A percentile compares a stretch with the other conserved stretches of the same genome.
phyloP scores from a whole-genome alignment of 2,329 filamentous ascomycete species.

The Aureobasidium pullulans region DNA sequence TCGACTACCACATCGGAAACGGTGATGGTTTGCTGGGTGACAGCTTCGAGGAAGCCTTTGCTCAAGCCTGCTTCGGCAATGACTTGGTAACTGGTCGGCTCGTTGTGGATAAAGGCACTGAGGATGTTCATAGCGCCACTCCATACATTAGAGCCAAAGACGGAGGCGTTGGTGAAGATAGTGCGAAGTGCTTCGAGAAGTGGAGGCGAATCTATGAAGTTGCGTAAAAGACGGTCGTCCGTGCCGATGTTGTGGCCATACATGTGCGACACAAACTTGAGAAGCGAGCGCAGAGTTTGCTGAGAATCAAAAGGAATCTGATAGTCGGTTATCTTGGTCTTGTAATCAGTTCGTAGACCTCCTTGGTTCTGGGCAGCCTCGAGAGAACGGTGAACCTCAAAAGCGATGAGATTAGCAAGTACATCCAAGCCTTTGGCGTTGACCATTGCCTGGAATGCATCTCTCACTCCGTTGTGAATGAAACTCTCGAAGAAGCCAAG shows the following conservation, averaged over 20 bases:
- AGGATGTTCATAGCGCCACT: constrained; percentile 87
- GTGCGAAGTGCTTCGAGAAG: constrained; percentile 70
- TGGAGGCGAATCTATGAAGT: constrained; percentile 86
- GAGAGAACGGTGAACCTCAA: constrained; percentile 66
- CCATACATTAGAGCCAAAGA: constrained; percentile 92
- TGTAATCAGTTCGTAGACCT: constrained; percentile 64
- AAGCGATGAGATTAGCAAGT: constrained; percentile 79
- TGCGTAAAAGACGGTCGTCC: constrained; percentile 82
- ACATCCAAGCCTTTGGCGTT: constrained; percentile 76
- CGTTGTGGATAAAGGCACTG: constrained; percentile 96
- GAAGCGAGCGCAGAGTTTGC: constrained; percentile 83
- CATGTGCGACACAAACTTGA: constrained; percentile 95
- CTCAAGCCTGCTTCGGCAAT: constrained; percentile 92
- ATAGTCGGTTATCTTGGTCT: constrained; percentile 82
- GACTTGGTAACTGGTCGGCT: constrained; percentile 92
- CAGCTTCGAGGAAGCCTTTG: constrained; percentile 73
- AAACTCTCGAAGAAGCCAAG: constrained; percentile 83
- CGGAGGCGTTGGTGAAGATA: constrained; percentile 69
- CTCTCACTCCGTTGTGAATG: constrained; percentile 69
- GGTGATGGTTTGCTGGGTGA: constrained; percentile 47
- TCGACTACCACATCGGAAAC: constrained; percentile 12
- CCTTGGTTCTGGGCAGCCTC: constrained; percentile 58
- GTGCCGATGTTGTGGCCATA: constrained; percentile 74
- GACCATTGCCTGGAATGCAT: constrained; percentile 77
- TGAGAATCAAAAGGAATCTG: constrained; percentile 89